Conservation (phyloP, 495 filamentous ascomycete species). For the Penicillium ucsense region DNA sequence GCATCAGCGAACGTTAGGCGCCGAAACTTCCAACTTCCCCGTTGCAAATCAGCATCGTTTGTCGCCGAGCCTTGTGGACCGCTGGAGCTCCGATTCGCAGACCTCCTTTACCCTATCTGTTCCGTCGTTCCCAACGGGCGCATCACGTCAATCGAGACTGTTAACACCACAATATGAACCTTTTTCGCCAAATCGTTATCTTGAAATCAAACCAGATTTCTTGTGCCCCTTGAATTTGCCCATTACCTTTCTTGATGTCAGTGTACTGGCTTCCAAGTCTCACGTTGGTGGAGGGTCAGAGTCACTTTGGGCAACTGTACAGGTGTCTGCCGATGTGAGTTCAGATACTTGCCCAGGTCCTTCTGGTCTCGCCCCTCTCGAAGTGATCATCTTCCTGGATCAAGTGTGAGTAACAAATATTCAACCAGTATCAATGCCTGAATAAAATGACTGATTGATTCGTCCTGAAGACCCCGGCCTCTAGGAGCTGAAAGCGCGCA, state of each 20-base stretch:
- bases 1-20: not conserved
- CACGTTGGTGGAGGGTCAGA: conserved; percentile 6
- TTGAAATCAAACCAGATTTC: not conserved
- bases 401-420: conserved; percentile 5
- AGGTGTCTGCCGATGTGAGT: conserved; percentile 16
- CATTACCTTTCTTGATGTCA: conserved; percentile 12
- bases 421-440: not conserved
- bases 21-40: not conserved
- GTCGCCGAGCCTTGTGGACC: not conserved
- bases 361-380: conserved; percentile 12
- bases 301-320: conserved; percentile 15
- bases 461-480: no score
- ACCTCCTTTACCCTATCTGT: not conserved
- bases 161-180: not conserved
- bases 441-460: no score
- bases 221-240: conserved; percentile 13
- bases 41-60: not conserved
- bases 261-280: conserved; percentile 2
- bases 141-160: not conserved
- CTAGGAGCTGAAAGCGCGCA: conserved; percentile 2
- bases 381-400: conserved; percentile 19
- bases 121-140: not conserved
- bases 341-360: conserved; percentile 5
- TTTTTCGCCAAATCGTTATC: not conserved
- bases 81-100: conserved; percentile 21